A percentile compares a stretch with the other conserved stretches of the same genome.
These are phyloP conservation scores for Entomortierella beljakovae DNA, from an alignment of 192 early-diverging fungal species.

Conservation along the genomic window DNA sequence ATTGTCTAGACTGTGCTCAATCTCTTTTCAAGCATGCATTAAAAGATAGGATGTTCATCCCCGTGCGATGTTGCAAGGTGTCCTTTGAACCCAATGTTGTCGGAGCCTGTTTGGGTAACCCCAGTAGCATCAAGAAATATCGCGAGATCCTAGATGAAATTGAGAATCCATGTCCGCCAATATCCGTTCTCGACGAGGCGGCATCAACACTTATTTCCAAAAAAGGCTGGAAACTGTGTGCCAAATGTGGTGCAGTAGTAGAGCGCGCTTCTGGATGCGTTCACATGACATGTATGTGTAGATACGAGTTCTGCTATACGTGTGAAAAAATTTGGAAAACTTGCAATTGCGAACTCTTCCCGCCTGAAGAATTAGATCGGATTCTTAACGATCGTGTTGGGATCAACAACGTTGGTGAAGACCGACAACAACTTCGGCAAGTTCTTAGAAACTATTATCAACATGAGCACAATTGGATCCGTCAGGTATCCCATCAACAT, in stretches of 20 bases:
- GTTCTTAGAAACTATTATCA: constrained; percentile 33
- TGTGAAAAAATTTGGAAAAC: constrained; percentile 24
- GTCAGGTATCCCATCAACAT: not conserved
- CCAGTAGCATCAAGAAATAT: constrained; percentile 5
- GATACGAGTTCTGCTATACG: constrained; percentile 31
- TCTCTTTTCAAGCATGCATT: constrained; percentile 17
- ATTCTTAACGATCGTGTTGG: constrained; percentile 36
- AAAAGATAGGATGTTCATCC: constrained; percentile 18
- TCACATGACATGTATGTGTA: constrained; percentile 24
- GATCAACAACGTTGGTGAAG: constrained; percentile 9
- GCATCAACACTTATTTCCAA: constrained; percentile 19
- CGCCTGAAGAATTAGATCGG: constrained; percentile 6
- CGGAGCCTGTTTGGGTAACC: constrained; percentile 1
- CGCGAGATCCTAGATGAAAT: constrained; percentile 9
- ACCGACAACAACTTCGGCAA: constrained; percentile 28
- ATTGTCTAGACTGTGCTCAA: constrained; percentile 25
- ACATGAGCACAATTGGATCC: constrained; percentile 21
- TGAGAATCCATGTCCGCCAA: constrained; percentile 18
- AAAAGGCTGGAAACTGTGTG: constrained; percentile 29
- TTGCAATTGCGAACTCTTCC: constrained; percentile 25
- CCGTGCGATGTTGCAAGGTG: constrained; percentile 34
- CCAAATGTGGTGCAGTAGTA: constrained; percentile 23
- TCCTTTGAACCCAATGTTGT: constrained; percentile 1
- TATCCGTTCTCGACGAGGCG: constrained; percentile 10
- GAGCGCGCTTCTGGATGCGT: constrained; percentile 14